Base-by-base conservation (phyloP, 305 asterid genomes). In the Coffea humblotiana region DNA sequence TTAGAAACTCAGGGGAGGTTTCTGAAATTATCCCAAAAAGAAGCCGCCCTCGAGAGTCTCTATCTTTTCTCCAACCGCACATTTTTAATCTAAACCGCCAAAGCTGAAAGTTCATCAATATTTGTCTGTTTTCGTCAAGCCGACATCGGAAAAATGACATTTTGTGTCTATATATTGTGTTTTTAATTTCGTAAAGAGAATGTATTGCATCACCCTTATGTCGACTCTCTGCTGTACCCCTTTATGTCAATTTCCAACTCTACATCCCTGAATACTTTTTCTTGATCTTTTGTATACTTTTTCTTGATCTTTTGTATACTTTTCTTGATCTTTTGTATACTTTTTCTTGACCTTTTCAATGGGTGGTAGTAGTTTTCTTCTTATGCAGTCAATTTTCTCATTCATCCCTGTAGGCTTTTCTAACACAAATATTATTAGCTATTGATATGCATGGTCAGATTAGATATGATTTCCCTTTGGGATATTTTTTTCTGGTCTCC, bases 61-160 rank as follows among this genome's bases (percentile, higher is more conserved):
- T 64, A 70, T 47, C 74, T 3, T 72, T 73, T 73, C 32, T 45
- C 70, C 82, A 60, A 52, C 74, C 67, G 15, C 65, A 61, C 61
- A 78, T 71, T 52, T 61, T 77, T 60, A n/a, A 78, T 21, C 29
- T 47, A 27, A 74, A 79, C 67, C 58, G 70, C 86, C 80, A 32
- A 73, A 11, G 65, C 61, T 74, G 82, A 80, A 76, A 83, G 75
- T 71, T 81, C 73, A 40, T 54, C 54, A 40, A 60, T 51, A 72
- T 72, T 78, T 81, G 86, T 85, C 52, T 81, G 72, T 77, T 63
- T 77, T 83, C 60, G 81, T 71, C 77, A 74, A 78, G 58, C 75
- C 86, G 67, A 68, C 71, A 74, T 79, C 77, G 76, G 84, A 80
- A 4, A 71, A 40, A 48, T 75, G 84, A 79, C 72, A 72, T 81